phyloP scores from a whole-genome alignment of 2,329 filamentous ascomycete genomes.

The Scolecobasidium constrictum region DNA sequence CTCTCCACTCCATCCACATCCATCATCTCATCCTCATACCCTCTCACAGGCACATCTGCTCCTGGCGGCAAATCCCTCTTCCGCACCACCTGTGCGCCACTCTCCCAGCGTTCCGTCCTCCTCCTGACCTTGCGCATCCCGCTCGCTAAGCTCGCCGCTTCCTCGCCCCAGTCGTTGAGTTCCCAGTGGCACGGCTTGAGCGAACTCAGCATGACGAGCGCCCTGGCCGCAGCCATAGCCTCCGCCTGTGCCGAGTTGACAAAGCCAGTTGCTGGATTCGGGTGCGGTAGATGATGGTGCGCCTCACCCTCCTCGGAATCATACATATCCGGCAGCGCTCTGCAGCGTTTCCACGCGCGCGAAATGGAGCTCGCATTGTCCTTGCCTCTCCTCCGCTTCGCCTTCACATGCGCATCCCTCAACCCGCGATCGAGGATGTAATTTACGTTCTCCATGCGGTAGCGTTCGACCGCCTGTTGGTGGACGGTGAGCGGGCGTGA shows the following conservation, averaged over 20 bases:
- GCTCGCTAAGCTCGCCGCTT: slow-evolving; percentile 8
- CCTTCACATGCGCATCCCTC: slow-evolving; percentile 52
- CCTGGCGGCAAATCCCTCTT: slow-evolving; percentile 6
- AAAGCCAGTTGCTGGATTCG: not conserved
- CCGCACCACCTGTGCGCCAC: slow-evolving; percentile 19
- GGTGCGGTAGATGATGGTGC: slow-evolving; percentile 7
- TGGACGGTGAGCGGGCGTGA: slow-evolving; percentile 70
- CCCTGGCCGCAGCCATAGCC: slow-evolving; percentile 13
- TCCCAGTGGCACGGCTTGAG: slow-evolving; percentile 6
- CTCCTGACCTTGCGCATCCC: slow-evolving; percentile 39
- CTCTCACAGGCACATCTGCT: slow-evolving; percentile 14
- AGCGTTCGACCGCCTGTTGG: slow-evolving; percentile 69
- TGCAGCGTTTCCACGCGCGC: slow-evolving; percentile 54
- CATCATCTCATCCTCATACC: slow-evolving; percentile 12
- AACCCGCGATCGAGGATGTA: slow-evolving; percentile 70
- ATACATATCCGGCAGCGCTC: slow-evolving; percentile 34
- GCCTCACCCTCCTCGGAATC: slow-evolving; percentile 33
- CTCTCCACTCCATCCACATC: slow-evolving; percentile 6
- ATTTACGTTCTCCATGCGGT: slow-evolving; percentile 68
- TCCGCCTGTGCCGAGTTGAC: slow-evolving; percentile 12
- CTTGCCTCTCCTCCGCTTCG: slow-evolving; percentile 52
- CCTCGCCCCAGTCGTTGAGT: slow-evolving; percentile 10
- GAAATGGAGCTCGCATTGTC: slow-evolving; percentile 21
- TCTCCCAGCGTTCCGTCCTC: slow-evolving; percentile 60
- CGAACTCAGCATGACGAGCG: slow-evolving; percentile 5